phyloP scores from a whole-genome alignment of 768 basidiomycete genomes.

The Goffeauzyma gilvescens region DNA sequence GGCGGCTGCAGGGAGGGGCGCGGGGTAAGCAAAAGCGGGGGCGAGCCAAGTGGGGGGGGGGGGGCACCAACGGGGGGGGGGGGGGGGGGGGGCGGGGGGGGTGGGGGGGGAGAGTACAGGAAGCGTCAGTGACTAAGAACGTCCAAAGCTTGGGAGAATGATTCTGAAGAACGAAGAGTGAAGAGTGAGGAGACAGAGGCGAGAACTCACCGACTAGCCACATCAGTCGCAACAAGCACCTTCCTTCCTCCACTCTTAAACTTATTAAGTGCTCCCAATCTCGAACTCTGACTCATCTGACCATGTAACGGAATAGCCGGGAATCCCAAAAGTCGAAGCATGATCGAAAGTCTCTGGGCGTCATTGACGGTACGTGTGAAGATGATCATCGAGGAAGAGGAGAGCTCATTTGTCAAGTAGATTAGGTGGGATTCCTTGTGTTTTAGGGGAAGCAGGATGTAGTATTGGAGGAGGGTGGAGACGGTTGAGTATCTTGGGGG shows the following conservation, averaged over 20 bases:
- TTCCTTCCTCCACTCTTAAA: slow-evolving; percentile 87
- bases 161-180: no score
- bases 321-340: slow-evolving; percentile 77
- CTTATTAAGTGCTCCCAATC: slow-evolving; percentile 78
- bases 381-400: slow-evolving; percentile 82
- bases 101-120: no score
- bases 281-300: slow-evolving; percentile 78
- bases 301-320: slow-evolving; percentile 91
- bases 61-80: no score
- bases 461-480: slow-evolving; percentile 83
- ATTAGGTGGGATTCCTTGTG: slow-evolving; percentile 84
- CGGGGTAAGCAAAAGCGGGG: no score
- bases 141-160: no score
- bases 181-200: no score
- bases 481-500: slow-evolving; percentile 76
- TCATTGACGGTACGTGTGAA: slow-evolving; percentile 93
- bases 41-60: no score
- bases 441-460: slow-evolving; percentile 74
- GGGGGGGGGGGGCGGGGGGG: no score
- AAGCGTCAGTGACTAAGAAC: no score
- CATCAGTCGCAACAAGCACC: slow-evolving; percentile 85
- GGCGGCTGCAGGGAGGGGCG: no score
- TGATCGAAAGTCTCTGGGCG: slow-evolving; percentile 69
- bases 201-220: slow-evolving; percentile 60
- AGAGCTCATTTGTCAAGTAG: slow-evolving; percentile 68